Conservation (phyloP, 2,329 filamentous ascomycete genomes). For the Emmonsiellopsis sp. region DNA sequence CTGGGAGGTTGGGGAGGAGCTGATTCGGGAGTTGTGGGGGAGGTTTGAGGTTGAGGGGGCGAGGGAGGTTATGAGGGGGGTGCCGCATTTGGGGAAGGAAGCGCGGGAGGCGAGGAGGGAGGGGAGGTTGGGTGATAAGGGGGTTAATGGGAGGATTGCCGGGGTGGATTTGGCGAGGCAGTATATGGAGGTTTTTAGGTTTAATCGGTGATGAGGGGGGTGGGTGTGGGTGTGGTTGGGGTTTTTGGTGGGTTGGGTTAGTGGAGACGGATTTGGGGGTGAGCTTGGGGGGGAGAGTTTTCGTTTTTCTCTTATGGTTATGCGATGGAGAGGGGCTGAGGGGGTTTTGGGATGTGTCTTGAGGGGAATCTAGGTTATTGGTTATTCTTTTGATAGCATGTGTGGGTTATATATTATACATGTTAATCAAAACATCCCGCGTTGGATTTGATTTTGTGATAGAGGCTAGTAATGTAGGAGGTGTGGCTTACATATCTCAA, state of each 20-base stretch:
- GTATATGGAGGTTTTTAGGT: slow-evolving; percentile 37
- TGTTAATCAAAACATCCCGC: no score
- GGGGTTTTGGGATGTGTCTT: background rate
- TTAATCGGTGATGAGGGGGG: slow-evolving; percentile 24
- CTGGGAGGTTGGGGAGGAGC: slow-evolving; percentile 25
- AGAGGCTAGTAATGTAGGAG: no score
- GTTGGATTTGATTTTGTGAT: background rate
- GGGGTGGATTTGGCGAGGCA: slow-evolving; percentile 34
- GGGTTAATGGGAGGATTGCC: slow-evolving; percentile 14
- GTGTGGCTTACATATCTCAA: no score
- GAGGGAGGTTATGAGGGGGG: slow-evolving; percentile 28
- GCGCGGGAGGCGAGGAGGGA: slow-evolving; percentile 18
- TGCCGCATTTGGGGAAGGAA: slow-evolving; percentile 32
- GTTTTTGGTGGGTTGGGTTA: background rate
- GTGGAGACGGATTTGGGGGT: background rate
- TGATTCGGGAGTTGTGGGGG: slow-evolving; percentile 35
- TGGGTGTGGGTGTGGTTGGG: background rate
- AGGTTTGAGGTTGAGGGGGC: slow-evolving; percentile 27
- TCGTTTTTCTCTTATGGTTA: background rate
- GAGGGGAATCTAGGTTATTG: background rate
- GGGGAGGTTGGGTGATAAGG: slow-evolving; percentile 7
- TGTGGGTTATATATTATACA: background rate
- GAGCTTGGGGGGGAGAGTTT: no score
- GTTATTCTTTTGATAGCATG: background rate
- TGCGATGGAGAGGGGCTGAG: background rate